These are phyloP conservation scores for Coemansia sp. DNA, from an alignment of 192 early-diverging fungal genomes.

Conservation along the genomic window DNA sequence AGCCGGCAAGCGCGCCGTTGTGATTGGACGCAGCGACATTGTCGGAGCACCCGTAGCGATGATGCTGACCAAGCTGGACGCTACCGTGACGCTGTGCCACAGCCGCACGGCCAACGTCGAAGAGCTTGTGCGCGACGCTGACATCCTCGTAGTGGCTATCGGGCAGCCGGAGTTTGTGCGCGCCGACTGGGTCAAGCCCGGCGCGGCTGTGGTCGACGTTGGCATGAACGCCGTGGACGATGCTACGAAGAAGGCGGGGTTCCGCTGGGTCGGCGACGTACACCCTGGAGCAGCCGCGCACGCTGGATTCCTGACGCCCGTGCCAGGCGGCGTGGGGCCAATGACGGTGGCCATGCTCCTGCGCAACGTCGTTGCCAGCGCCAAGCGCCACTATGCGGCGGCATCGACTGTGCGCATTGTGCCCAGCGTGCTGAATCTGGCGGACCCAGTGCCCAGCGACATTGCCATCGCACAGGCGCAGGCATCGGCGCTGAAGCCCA, in stretches of 20 bases:
- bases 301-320: slow-evolving; percentile 87
- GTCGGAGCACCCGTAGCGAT: slow-evolving; percentile 83
- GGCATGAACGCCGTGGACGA: slow-evolving; percentile 93
- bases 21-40: slow-evolving; percentile 95
- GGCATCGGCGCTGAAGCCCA: slow-evolving; percentile 59
- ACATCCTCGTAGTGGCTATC: slow-evolving; percentile 89
- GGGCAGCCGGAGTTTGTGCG: slow-evolving; percentile 78
- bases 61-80: slow-evolving; percentile 76
- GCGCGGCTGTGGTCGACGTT: slow-evolving; percentile 94
- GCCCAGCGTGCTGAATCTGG: slow-evolving; percentile 72
- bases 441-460: slow-evolving; percentile 57
- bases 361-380: slow-evolving; percentile 80
- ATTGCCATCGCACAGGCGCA: slow-evolving; percentile 87
- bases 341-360: slow-evolving; percentile 99
- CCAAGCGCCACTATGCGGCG: slow-evolving; percentile 66
- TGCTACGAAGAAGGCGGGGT: slow-evolving; percentile 83
- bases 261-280: slow-evolving; percentile 93
- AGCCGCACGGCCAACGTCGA: slow-evolving; percentile 74
- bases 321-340: slow-evolving; percentile 98
- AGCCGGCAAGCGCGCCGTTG: slow-evolving; percentile 88
- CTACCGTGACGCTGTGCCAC: slow-evolving; percentile 96
- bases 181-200: slow-evolving; percentile 93
- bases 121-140: slow-evolving; percentile 75
- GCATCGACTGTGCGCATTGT: slow-evolving; percentile 53
- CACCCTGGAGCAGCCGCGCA: slow-evolving; percentile 67